Evolutionary conservation across 148 eudicot species (phyloP).

Genomic region (Amaranthus cruentus): DNA sequence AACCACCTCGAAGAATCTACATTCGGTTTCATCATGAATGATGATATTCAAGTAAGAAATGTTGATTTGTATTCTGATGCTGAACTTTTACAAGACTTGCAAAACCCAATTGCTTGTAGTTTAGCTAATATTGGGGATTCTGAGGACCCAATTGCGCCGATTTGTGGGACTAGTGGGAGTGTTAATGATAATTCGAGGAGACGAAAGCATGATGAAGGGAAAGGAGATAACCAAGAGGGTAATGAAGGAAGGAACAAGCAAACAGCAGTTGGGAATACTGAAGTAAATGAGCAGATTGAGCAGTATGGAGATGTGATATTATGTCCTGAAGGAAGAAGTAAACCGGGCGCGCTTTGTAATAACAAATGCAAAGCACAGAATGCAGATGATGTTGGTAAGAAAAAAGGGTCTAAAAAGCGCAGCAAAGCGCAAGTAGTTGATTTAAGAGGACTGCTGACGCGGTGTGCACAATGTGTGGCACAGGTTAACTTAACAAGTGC

Average conservation of each 20-base stretch:
- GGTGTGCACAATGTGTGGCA: conserved; percentile 44
- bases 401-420: conserved; percentile 18
- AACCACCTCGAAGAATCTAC: neutral
- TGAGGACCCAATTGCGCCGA: neutral
- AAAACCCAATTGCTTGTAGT: neutral
- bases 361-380: conserved; percentile 1
- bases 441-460: conserved; percentile 37
- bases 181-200: conserved; percentile 20
- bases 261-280: conserved; percentile 14
- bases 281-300: conserved; percentile 36
- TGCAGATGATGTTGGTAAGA: conserved; percentile 9
- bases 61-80: conserved; percentile 4
- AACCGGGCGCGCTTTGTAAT: conserved; percentile 26
- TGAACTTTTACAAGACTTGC: neutral
- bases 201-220: conserved; percentile 25
- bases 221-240: conserved; percentile 5
- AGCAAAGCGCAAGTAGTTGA: conserved; percentile 34
- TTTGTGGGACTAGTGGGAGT: neutral
- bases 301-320: conserved; percentile 42
- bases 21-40: conserved; percentile 12
- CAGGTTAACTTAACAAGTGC: conserved; percentile 34
- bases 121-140: neutral
- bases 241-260: conserved; percentile 33
- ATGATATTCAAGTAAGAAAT: conserved; percentile 2
- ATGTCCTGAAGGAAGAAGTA: conserved; percentile 33